Conservation (phyloP, 2,329 filamentous ascomycete genomes). For the Xylariales sp. region DNA sequence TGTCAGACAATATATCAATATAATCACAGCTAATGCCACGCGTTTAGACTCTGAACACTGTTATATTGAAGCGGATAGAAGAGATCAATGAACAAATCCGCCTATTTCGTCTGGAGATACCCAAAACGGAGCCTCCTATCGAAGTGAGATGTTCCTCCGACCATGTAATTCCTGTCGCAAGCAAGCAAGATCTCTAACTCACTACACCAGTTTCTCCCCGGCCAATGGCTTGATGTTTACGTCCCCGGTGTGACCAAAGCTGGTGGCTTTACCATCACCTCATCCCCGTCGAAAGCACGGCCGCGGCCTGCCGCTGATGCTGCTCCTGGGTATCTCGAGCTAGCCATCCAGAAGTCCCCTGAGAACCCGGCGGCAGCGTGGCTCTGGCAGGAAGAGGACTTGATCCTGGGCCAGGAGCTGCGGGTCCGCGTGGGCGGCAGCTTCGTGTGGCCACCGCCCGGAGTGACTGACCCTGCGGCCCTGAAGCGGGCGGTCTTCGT, state of each 20-base stretch:
- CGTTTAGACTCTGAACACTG: constrained; percentile 50
- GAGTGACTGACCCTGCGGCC: constrained; percentile 30
- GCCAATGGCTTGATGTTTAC: constrained; percentile 86
- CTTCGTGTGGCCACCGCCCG: constrained; percentile 71
- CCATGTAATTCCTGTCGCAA: constrained; percentile 29
- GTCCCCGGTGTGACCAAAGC: constrained; percentile 65
- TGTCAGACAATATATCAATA: not conserved
- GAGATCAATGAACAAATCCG: constrained; percentile 64
- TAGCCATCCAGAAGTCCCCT: constrained; percentile 71
- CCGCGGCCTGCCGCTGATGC: constrained; percentile 8
- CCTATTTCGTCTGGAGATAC: constrained; percentile 61
- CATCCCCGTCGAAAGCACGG: constrained; percentile 55
- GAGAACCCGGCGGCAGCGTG: constrained; percentile 70
- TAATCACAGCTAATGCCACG: not conserved
- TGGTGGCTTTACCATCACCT: constrained; percentile 87
- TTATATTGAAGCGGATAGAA: constrained; percentile 56
- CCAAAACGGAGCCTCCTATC: constrained; percentile 37
- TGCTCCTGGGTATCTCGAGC: constrained; percentile 56
- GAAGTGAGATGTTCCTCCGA: too few relatives aligned
- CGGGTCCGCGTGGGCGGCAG: constrained; percentile 72
- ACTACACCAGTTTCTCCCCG: constrained; percentile 63
- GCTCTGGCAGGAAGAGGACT: constrained; percentile 57
- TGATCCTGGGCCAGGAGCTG: constrained; percentile 57
- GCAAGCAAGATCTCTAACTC: not conserved
- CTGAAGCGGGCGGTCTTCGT: constrained; percentile 66